Base-by-base conservation (phyloP, 169 alveolate species). In the Cryptosporidium ryanae region DNA sequence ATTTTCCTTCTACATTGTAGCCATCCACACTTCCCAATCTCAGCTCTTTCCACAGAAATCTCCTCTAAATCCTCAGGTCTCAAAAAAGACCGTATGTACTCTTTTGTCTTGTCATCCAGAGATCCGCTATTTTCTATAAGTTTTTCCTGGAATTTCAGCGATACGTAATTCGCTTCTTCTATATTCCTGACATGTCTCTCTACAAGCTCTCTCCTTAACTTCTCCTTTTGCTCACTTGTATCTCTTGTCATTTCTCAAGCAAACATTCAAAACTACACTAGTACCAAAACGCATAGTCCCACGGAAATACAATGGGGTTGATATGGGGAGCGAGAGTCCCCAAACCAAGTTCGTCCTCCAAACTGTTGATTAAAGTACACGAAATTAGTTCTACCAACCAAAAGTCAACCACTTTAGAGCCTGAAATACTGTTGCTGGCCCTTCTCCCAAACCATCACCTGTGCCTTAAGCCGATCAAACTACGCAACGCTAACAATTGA, bases 21-120 rank as follows among this genome's bases (percentile, higher is more conserved):
- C 68, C 76, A 76, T 21, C 87, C 87, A 46, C 87, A 76, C 27
- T 13, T 38, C 6, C 76, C 68, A n/a, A 23, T 32, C 18, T 46
- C 71, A 38, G 57, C 27, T 34, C 87, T 76, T 27, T 76, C 87
- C 25, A 76, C 50, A 32, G 87, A 76, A n/a, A 76, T 32, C 17
- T 76, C 87, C 25, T 76, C 87, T 27, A 76, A 57, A 59, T 76
- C 87, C 7, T 61, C 38, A 7, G 87, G 87, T 48, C 87, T 76
- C 52, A 76, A 59, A 17, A 76, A 76, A 6, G 52, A 59, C 29
- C 43, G 23, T 43, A 76, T 76, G 13, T 59, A 57, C 29, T 8
- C 7, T 18, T n/a, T 76, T 27, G 63, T 15, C 0, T 76, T 70
- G 46, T 46, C 44, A 76, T 55, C 43, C 29, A 76, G 8, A 12